Conservation (phyloP, 2,329 filamentous ascomycete species). For the Colletotrichum sublineola region DNA sequence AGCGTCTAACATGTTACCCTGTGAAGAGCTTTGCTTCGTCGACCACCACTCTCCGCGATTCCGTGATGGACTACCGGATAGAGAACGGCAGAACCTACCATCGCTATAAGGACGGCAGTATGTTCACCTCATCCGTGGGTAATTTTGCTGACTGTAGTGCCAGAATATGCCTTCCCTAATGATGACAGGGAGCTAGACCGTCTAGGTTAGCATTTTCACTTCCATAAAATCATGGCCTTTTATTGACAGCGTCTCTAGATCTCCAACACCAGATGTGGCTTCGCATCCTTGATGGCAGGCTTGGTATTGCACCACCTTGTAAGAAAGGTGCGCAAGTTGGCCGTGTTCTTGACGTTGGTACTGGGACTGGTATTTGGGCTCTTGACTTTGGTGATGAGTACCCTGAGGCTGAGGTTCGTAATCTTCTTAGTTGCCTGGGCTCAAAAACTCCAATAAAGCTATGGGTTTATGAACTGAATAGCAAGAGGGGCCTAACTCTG, state of each 20-base stretch:
- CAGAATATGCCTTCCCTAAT: slow-evolving; percentile 31
- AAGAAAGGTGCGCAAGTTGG: slow-evolving; percentile 28
- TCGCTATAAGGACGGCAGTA: slow-evolving; percentile 18
- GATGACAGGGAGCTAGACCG: slow-evolving; percentile 23
- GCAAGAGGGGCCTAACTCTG: background rate
- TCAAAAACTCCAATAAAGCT: background rate
- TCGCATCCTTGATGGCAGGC: slow-evolving; percentile 49
- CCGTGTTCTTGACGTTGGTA: slow-evolving; percentile 45
- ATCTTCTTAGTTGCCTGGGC: background rate
- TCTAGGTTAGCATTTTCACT: slow-evolving; percentile 4
- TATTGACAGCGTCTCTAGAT: slow-evolving; percentile 43
- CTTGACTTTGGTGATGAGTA: slow-evolving; percentile 48
- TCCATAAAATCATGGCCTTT: background rate
- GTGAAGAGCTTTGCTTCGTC: slow-evolving; percentile 2
- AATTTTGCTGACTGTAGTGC: background rate
- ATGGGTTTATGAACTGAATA: background rate
- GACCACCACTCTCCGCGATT: background rate
- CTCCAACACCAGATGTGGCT: slow-evolving; percentile 52
- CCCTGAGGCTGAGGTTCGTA: slow-evolving; percentile 48
- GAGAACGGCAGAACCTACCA: slow-evolving; percentile 21
- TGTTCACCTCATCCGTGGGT: slow-evolving; percentile 30
- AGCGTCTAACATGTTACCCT: background rate
- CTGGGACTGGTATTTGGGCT: slow-evolving; percentile 47
- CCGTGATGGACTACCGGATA: background rate
- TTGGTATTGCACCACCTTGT: slow-evolving; percentile 47